These are phyloP conservation scores for Aspergillus ochraceoroseus DNA, from an alignment of 2,329 filamentous ascomycete species.

Conservation along the genomic window DNA sequence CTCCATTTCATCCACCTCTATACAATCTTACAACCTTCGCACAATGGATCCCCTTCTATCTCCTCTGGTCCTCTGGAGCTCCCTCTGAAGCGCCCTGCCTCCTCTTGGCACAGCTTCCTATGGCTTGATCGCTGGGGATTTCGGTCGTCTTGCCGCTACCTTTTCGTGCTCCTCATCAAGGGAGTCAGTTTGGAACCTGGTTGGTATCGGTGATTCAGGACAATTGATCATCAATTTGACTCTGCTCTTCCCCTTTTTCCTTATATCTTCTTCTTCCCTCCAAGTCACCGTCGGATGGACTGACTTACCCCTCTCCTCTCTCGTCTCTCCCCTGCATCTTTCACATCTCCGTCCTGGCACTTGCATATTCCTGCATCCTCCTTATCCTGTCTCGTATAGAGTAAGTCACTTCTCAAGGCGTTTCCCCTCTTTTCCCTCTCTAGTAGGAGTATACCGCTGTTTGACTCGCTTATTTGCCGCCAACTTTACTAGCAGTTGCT, in stretches of 20 bases:
- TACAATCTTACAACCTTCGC: too few species aligned
- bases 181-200: constrained; percentile 7
- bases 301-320: constrained; percentile 10
- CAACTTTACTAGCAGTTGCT: not conserved
- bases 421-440: not conserved
- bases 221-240: constrained; percentile 7
- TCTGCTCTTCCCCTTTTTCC: constrained; percentile 7
- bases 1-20: too few species aligned
- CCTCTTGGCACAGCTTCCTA: constrained; percentile 28
- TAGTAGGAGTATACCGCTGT: constrained; percentile 7
- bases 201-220: constrained; percentile 9
- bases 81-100: constrained; percentile 26
- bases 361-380: constrained; percentile 15
- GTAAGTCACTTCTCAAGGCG: constrained; percentile 5
- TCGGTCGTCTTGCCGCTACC: constrained; percentile 30
- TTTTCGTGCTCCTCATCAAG: constrained; percentile 20
- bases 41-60: too few species aligned
- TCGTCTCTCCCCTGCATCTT: constrained; percentile 19
- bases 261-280: too few species aligned
- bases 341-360: constrained; percentile 11
- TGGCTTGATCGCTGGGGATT: constrained; percentile 31
- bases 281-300: too few species aligned
- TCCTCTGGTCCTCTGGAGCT: constrained; percentile 16
- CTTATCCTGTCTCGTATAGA: constrained; percentile 11
- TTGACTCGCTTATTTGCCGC: constrained; percentile 1